Percentiles rank a stretch among this genome's conserved stretches.
Conservation (phyloP, 2,329 filamentous ascomycete genomes). For the Golovinomyces cichoracearum region DNA sequence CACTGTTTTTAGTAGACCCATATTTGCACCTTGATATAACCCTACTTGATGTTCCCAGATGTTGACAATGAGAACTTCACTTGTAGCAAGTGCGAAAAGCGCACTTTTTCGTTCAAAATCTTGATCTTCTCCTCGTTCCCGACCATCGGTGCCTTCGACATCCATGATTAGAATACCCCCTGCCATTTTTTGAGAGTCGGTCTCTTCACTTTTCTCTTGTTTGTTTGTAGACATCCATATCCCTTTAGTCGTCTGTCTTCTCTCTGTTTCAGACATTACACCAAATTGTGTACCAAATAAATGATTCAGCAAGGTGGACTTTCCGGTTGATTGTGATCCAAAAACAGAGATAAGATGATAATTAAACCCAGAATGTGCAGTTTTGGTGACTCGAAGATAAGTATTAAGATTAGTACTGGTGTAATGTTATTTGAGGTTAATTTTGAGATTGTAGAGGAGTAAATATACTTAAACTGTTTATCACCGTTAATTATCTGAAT, state of each 20-base stretch:
- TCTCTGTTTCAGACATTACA: constrained; percentile 87
- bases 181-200: constrained; percentile 41
- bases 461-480: constrained; percentile 76
- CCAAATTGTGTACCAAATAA: constrained; percentile 91
- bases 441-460: no score
- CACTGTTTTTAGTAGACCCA: constrained; percentile 93
- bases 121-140: constrained; percentile 90
- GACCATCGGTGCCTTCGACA: constrained; percentile 88
- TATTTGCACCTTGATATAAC: constrained; percentile 92
- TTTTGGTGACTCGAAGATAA: constrained; percentile 56
- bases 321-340: constrained; percentile 92
- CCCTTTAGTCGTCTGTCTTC: constrained; percentile 91
- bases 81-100: constrained; percentile 85
- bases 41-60: constrained; percentile 99
- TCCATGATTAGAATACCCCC: constrained; percentile 99
- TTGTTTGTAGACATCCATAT: constrained; percentile 99
- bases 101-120: constrained; percentile 98
- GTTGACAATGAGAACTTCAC: constrained; percentile 92
- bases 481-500: constrained; percentile 92
- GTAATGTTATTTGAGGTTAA: constrained; percentile 4
- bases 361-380: constrained; percentile 83
- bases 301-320: constrained; percentile 87
- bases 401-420: constrained; percentile 46
- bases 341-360: constrained; percentile 99
- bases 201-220: constrained; percentile 23